These are phyloP conservation scores for Lotus japonicus DNA, from an alignment of 306 rosid genomes.

Conservation along the genomic window DNA sequence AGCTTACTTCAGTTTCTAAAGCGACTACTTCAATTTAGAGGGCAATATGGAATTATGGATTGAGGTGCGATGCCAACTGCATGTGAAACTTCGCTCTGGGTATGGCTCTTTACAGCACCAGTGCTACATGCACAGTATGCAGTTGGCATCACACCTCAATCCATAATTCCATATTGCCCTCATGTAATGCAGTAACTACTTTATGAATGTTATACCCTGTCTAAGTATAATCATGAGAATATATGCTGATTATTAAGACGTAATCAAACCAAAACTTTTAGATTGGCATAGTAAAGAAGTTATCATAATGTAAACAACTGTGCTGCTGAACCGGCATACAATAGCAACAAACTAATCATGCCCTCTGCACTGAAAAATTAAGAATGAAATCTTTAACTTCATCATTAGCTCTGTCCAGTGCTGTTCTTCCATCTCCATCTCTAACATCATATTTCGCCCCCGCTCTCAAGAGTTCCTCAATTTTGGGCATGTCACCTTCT, in stretches of 20 bases:
- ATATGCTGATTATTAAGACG: not conserved
- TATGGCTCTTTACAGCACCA: too few relatives aligned
- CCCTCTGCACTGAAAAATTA: conserved; percentile 56
- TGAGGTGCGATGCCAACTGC: too few relatives aligned
- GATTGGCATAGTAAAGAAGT: conserved; percentile 9
- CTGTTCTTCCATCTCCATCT: conserved; percentile 76
- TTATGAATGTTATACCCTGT: not conserved
- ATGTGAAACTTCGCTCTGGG: too few relatives aligned
- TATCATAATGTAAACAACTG: conserved; percentile 13
- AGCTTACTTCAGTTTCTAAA: too few relatives aligned
- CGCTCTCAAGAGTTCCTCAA: conserved; percentile 89
- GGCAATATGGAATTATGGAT: too few relatives aligned
- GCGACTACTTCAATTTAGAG: too few relatives aligned
- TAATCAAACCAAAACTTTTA: conserved; percentile 4
- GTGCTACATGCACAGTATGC: too few relatives aligned
- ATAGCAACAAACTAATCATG: conserved; percentile 34
- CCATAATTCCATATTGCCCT: too few relatives aligned
- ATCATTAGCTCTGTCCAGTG: conserved; percentile 61
- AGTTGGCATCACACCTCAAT: too few relatives aligned
- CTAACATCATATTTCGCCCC: conserved; percentile 67
- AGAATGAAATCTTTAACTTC: conserved; percentile 77
- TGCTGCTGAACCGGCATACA: not conserved
- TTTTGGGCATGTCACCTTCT: conserved; percentile 83
- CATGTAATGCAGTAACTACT: not conserved
- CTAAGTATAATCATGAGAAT: not conserved